Base-by-base conservation (phyloP, 78 protist species). In the Cavenderia fasciculata region DNA sequence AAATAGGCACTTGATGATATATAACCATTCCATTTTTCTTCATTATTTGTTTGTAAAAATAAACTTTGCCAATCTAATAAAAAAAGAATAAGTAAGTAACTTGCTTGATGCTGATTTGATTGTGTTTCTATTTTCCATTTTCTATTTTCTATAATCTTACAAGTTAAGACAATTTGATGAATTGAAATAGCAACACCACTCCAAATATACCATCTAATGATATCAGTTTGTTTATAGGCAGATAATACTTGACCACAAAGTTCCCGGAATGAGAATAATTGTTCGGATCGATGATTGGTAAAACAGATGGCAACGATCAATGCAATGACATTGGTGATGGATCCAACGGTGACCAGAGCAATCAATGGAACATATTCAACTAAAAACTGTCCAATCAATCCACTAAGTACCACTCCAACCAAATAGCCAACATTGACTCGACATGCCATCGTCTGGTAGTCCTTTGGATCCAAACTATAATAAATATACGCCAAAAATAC, bases 121-220 rank as follows among this genome's bases (percentile, higher is more conserved):
- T n/a, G n/a, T n/a, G n/a, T n/a, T n/a, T n/a, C n/a, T n/a, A n/a
- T n/a, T n/a, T n/a, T n/a, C n/a, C 5, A 56, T 56, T 56, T 8
- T 7, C 10, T 19, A 56, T 12, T 19, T 19, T 12, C 6, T 56
- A 56, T 56, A 29, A 74, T n/a, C 59, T 33, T 75, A 75, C 86
- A 75, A 21, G 86, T 75, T 57, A 75, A n/a, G n/a, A 75, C 86
- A 4, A 75, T 75, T 61, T 75, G 86, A 31, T 75, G 86, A 59
- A 75, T 75, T 25, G 86, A 75, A 46, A 75, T 75, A 4, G 86
- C 86, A 21, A 59, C 52, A 75, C 73, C 86, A 46, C 86, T 75
- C 86, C 86, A 75, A 40, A 75, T 75, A 61, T 75, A 75, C 86
- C 86, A 75, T 57, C 59, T 23, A 19, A 75, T 29, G 0, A 75